Conservation (phyloP, 768 basidiomycete genomes). For the Serendipita sp. region DNA sequence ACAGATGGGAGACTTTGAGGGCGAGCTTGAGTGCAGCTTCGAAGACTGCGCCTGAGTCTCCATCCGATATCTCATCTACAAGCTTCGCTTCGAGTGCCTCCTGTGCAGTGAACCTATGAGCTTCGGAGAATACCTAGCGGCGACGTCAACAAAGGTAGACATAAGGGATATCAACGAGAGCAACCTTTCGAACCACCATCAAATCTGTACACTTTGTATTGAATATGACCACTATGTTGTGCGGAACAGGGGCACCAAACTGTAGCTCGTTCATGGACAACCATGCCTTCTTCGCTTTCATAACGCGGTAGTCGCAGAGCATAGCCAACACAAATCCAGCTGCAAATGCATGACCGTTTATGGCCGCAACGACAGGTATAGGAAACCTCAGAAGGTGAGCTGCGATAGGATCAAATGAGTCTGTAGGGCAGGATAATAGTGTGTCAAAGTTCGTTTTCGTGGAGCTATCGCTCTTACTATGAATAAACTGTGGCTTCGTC, state of each 20-base stretch:
- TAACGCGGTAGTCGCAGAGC: conserved; percentile 76
- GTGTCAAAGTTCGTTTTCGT: conserved; percentile 8
- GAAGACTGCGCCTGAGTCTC: conserved; percentile 13
- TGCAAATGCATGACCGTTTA: conserved; percentile 79
- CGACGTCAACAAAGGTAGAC: conserved; percentile 17
- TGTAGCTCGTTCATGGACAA: conserved; percentile 90
- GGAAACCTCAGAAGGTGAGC: conserved; percentile 58
- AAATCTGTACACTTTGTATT: conserved; percentile 48
- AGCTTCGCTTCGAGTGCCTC: conserved; percentile 21
- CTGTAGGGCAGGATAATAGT: too few species aligned
- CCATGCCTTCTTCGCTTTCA: conserved; percentile 76
- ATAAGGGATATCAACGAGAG: conserved; percentile 16
- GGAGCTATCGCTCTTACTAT: conserved; percentile 35
- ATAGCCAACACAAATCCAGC: conserved; percentile 67
- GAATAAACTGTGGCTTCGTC: conserved; percentile 46
- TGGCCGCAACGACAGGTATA: conserved; percentile 61
- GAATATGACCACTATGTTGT: conserved; percentile 49
- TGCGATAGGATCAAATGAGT: conserved; percentile 50
- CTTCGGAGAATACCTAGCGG: conserved; percentile 23
- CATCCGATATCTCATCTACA: conserved; percentile 24
- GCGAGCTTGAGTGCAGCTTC: conserved; percentile 12
- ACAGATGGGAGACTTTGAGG: not conserved
- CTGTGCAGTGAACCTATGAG: conserved; percentile 22
- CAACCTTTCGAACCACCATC: conserved; percentile 26
- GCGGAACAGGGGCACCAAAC: conserved; percentile 71